Evolutionary conservation across 169 alveolate genomes (phyloP).

Genomic region (Cystoisospora suis): DNA sequence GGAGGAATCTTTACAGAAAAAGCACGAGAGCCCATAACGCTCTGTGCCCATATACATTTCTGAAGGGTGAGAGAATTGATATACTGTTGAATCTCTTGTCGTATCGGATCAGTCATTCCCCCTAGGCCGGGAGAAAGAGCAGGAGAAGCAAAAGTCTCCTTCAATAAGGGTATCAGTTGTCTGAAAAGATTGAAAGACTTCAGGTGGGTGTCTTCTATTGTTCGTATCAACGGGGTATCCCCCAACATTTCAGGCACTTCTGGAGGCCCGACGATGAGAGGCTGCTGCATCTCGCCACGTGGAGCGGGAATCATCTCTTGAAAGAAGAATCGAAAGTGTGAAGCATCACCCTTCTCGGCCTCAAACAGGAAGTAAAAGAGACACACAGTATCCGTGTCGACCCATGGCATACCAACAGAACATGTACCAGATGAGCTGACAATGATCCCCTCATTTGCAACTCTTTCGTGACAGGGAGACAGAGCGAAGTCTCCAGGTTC

Average conservation of each 20-base stretch:
- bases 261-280: constrained; percentile 20
- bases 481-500: no score
- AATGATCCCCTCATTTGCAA: no score
- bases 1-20: constrained; percentile 12
- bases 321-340: neutral
- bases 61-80: neutral
- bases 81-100: neutral
- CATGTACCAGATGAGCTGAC: neutral
- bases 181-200: neutral
- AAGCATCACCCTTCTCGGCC: neutral
- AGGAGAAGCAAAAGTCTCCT: neutral
- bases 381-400: constrained; percentile 3
- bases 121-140: neutral
- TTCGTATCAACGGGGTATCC: neutral
- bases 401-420: neutral
- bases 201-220: constrained; percentile 3
- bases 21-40: constrained; percentile 34
- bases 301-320: constrained; percentile 19
- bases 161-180: neutral
- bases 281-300: constrained; percentile 23
- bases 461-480: no score
- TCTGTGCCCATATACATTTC: constrained; percentile 10
- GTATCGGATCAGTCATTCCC: neutral
- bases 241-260: constrained; percentile 3
- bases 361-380: constrained; percentile 7